phyloP scores from a whole-genome alignment of 73 alveolate genomes.

The Paramecium octaurelia region DNA sequence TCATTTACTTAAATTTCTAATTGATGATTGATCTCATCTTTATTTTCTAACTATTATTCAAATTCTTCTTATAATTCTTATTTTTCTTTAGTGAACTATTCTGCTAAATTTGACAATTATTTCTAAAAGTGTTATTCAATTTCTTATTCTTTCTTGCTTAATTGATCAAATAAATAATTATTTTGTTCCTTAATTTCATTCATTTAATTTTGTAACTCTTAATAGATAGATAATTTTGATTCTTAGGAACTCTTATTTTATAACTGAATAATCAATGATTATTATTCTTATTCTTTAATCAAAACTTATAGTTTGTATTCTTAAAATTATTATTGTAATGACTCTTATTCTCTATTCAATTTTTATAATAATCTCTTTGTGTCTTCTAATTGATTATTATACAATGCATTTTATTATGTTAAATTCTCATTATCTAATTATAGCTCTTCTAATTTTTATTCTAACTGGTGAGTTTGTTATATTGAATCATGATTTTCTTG shows the following conservation, averaged over 20 bases:
- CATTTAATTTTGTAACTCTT: background rate
- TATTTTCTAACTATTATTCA: background rate
- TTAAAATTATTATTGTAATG: background rate
- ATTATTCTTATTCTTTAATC: background rate
- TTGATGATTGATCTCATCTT: slow-evolving; percentile 7
- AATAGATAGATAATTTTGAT: background rate
- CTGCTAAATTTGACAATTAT: background rate
- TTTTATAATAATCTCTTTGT: background rate
- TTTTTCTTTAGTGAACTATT: background rate
- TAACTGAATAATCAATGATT: background rate
- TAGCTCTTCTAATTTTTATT: background rate
- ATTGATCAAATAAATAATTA: slow-evolving; percentile 40
- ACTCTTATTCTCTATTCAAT: background rate
- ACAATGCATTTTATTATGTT: background rate
- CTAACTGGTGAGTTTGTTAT: background rate
- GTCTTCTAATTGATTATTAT: background rate
- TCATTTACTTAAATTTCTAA: background rate
- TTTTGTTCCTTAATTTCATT: slow-evolving; percentile 4
- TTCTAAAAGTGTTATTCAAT: background rate
- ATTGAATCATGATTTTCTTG: background rate
- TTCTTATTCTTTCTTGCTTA: background rate
- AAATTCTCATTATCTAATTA: background rate
- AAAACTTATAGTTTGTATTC: background rate
- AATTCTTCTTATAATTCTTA: background rate
- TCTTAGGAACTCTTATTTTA: background rate